phyloP scores from a whole-genome alignment of 208 protist species.

The Zelonia costaricensis region DNA sequence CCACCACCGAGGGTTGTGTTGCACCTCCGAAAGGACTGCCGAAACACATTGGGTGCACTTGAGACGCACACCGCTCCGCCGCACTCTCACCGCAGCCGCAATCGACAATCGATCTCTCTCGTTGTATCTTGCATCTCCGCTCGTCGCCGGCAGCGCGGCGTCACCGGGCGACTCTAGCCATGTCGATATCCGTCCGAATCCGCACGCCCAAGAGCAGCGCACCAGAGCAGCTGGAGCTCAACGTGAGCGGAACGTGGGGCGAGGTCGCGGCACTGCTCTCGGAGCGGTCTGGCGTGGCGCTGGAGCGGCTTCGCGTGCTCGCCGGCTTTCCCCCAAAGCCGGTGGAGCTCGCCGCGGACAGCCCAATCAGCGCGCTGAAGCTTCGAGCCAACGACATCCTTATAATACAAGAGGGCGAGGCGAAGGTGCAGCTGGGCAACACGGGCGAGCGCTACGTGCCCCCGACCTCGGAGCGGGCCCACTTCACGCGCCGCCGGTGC shows the following conservation, averaged over 20 bases:
- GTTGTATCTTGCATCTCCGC: not conserved
- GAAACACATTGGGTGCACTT: too few relatives aligned
- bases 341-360: constrained; percentile 39
- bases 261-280: constrained; percentile 24
- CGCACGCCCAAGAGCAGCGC: constrained; percentile 54
- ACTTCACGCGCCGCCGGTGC: constrained; percentile 88
- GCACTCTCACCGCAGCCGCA: too few relatives aligned
- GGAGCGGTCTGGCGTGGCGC: constrained; percentile 33
- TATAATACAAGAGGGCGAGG: constrained; percentile 83
- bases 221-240: constrained; percentile 46
- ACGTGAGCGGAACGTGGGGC: constrained; percentile 24
- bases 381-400: constrained; percentile 67
- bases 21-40: too few relatives aligned
- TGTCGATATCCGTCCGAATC: constrained; percentile 64
- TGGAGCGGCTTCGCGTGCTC: constrained; percentile 53
- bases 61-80: too few relatives aligned
- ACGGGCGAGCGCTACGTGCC: constrained; percentile 80
- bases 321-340: constrained; percentile 78
- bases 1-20: too few relatives aligned
- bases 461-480: constrained; percentile 59
- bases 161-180: not conserved
- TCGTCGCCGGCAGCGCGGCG: too few relatives aligned
- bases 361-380: constrained; percentile 29
- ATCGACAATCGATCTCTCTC: too few relatives aligned
- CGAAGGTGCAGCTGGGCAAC: constrained; percentile 49